Conservation (phyloP, 768 basidiomycete genomes). For the Neoboletus brunneissimus region DNA sequence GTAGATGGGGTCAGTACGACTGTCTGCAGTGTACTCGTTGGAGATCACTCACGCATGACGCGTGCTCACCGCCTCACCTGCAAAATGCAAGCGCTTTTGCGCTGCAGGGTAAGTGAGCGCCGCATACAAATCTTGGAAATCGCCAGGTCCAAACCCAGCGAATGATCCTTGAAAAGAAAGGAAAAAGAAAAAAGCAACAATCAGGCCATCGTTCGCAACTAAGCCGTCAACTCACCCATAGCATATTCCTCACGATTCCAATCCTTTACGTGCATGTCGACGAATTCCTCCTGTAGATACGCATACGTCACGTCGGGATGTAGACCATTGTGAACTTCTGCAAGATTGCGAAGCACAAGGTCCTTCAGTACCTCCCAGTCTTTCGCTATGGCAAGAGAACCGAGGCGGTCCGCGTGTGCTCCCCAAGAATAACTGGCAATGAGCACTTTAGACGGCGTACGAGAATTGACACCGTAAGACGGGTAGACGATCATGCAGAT, state of each 20-base stretch:
- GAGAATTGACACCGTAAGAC: constrained; percentile 3
- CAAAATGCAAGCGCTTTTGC: constrained; percentile 6
- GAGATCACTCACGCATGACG: constrained; percentile 34
- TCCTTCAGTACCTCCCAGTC: neutral
- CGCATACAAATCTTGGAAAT: constrained; percentile 33
- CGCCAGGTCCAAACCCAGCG: constrained; percentile 38
- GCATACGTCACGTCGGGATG: constrained; percentile 6
- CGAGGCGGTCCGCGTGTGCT: neutral
- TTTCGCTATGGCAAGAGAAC: neutral
- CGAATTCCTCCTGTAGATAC: neutral
- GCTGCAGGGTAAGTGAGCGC: constrained; percentile 31
- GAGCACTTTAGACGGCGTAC: constrained; percentile 11
- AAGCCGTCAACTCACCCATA: constrained; percentile 30
- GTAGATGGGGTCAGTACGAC: neutral
- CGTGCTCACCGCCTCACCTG: constrained; percentile 27
- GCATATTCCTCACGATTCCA: constrained; percentile 35
- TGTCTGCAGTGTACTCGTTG: neutral
- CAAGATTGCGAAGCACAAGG: constrained; percentile 7
- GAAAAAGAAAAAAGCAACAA: neutral
- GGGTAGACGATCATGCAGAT: constrained; percentile 10
- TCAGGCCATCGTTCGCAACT: neutral
- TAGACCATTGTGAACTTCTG: neutral
- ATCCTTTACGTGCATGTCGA: constrained; percentile 27
- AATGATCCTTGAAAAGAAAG: constrained; percentile 31
- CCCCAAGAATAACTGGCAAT: neutral